Evolutionary conservation across 73 alveolate species (phyloP).

Genomic region (Durusdinium trenchii): DNA sequence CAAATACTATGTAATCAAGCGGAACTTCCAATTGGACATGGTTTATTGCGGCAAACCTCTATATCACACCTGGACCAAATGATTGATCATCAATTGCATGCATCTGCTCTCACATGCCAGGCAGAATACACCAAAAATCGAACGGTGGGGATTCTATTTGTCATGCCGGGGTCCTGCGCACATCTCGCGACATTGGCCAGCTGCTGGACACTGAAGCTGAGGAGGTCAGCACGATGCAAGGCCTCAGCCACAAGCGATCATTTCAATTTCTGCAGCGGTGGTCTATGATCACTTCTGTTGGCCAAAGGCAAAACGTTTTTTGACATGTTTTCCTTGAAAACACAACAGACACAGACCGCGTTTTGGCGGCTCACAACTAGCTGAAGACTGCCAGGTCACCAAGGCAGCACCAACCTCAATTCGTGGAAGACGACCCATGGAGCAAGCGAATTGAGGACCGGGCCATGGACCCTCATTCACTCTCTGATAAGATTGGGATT

Average conservation of each 20-base stretch:
- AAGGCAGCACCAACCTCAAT: slow-evolving; percentile 31
- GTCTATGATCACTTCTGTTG: not conserved
- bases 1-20: not conserved
- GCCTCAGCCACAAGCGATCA: not conserved
- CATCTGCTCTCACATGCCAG: not conserved
- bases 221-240: not conserved
- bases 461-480: not conserved
- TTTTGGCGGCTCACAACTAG: not conserved
- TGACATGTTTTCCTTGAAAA: not conserved
- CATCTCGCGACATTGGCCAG: slow-evolving; percentile 10
- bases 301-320: not conserved
- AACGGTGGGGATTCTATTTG: no score
- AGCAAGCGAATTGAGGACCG: not conserved
- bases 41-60: not conserved
- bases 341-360: not conserved
- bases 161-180: slow-evolving; percentile 3
- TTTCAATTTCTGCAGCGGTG: not conserved
- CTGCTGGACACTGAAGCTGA: not conserved
- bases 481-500: not conserved
- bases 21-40: not conserved
- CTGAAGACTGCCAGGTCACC: not conserved
- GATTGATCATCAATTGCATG: not conserved
- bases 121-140: no score
- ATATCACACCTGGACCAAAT: not conserved
- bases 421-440: no score